Base-by-base conservation (phyloP, 1,284 basidiomycete species). In the Ustilago vetiveriae region DNA sequence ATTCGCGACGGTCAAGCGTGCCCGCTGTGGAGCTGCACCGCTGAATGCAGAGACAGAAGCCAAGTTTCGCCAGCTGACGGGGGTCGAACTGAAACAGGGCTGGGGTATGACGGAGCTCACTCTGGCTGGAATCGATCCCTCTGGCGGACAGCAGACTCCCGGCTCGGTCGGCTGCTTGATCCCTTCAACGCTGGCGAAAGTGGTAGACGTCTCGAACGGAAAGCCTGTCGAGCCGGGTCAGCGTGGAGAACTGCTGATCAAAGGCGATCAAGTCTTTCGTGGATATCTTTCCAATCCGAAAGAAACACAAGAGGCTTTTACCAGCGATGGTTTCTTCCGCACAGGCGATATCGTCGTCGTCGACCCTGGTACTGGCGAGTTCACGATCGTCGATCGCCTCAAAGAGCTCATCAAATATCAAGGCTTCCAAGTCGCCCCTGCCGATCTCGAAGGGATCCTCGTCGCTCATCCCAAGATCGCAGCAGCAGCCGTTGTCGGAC, bases 221-320 rank as follows among this genome's bases (percentile, higher is more conserved):
- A 35, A 55, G 22, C 40, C 48, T 2, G 58, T 66, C 0, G 40
- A 32, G 23, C 60, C 51, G 1, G 73, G 71, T 4, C 30, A 66
- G 33, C 40, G 71, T 2, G 73, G 73, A 29, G 71, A 75, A 33
- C 43, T 75, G 24, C 58, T 48, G 14, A 54, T 75, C 38, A 50
- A 55, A n/a, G 73, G 64, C 30, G 23, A 39, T 7, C 73, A 75
- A 40, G 55, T 75, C 22, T 63, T 54, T 26, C 36, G 53, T 16
- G 70, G 73, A 19, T 75, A 75, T 33, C 46, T 66, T 8, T 37
- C 42, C 40, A 75, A 75, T 23, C 56, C 56, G 1, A 48, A 60
- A 22, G 76, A 74, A 6, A 82, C 84, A 5, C 83, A 81, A 39
- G 93, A 93, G 11, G 88, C 92, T 14, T 82, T 98, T 78, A 91